Percentiles rank a stretch among this genome's conserved stretches.
phyloP scores from a whole-genome alignment of 352 stramenopile species.

The Globisporangium sylvaticum region DNA sequence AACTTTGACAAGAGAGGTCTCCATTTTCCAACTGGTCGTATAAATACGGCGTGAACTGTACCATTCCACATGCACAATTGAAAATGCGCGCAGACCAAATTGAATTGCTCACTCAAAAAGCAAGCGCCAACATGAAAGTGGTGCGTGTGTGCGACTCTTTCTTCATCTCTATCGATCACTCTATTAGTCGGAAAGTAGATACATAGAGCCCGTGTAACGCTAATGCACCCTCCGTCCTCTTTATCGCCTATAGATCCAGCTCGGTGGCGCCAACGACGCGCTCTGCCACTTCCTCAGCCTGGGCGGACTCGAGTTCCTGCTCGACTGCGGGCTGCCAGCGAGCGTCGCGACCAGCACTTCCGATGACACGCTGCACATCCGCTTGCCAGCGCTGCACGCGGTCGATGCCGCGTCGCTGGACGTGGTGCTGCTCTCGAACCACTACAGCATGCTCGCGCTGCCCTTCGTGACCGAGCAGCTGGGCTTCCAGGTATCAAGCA shows the following conservation, averaged over 20 bases:
- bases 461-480: conserved; percentile 71
- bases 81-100: background rate
- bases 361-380: conserved; percentile 20
- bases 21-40: background rate
- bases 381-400: conserved; percentile 33
- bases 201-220: background rate
- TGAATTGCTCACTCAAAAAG: background rate
- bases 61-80: background rate
- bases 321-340: conserved; percentile 61
- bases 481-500: conserved; percentile 50
- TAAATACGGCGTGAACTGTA: background rate
- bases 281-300: conserved; percentile 81
- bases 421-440: conserved; percentile 72
- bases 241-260: conserved; percentile 46
- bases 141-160: background rate
- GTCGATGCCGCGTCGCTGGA: conserved; percentile 68
- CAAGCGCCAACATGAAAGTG: conserved; percentile 5
- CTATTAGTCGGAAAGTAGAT: background rate
- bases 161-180: too few species aligned
- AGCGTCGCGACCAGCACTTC: conserved; percentile 11
- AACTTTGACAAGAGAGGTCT: too few species aligned
- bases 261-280: conserved; percentile 62
- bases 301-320: conserved; percentile 72
- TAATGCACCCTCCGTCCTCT: background rate
- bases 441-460: conserved; percentile 60